These are phyloP conservation scores for Lyophyllum atratum DNA, from an alignment of 768 basidiomycete species.

Conservation along the genomic window DNA sequence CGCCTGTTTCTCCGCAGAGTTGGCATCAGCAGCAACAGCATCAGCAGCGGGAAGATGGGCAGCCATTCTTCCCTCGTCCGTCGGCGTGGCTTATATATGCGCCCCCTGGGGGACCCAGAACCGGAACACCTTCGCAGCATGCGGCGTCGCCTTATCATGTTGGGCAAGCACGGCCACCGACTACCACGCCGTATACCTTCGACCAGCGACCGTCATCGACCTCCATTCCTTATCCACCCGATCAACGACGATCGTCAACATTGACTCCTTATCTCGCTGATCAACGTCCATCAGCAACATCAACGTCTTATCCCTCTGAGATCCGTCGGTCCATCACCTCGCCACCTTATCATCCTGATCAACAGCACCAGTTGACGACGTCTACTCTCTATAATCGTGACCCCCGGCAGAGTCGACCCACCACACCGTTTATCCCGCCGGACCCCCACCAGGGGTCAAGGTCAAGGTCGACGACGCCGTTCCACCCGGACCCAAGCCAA, in stretches of 20 bases:
- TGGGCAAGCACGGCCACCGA: neutral
- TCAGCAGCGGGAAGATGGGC: neutral
- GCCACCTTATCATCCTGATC: neutral
- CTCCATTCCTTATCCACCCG: neutral
- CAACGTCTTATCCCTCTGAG: no score
- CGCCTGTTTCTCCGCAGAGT: neutral
- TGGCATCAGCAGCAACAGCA: neutral
- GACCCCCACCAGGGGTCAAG: neutral
- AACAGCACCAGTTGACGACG: neutral
- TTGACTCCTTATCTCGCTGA: neutral
- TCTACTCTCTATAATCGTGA: neutral
- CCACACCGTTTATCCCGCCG: neutral
- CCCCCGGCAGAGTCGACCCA: neutral
- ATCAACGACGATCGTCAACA: neutral
- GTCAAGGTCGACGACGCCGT: neutral
- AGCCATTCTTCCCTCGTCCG: slow-evolving; percentile 1
- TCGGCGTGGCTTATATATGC: neutral
- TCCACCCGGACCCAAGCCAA: neutral
- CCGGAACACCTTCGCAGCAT: neutral
- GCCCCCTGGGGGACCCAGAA: neutral
- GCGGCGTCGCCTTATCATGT: neutral
- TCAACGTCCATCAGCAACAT: neutral
- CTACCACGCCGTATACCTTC: neutral
- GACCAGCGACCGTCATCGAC: neutral
- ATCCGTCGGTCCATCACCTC: neutral